Base-by-base conservation (phyloP, 129 eudicot species). In the Mikania micrantha region DNA sequence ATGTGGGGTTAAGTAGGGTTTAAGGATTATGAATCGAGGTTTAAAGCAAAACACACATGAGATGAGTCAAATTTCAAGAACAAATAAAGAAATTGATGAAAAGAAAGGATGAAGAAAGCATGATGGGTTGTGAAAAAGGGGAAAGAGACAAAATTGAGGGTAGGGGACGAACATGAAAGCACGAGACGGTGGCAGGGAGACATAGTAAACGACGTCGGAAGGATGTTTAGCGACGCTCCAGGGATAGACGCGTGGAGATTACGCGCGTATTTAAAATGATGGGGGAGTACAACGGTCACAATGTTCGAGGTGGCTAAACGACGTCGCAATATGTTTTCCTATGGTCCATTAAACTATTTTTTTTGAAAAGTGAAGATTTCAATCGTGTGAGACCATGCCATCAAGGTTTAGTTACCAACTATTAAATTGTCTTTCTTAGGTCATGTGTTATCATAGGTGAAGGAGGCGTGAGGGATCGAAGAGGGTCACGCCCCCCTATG, bases 241-340 rank as follows among this genome's bases (percentile, higher is more conserved):
- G 9, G 28, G 29, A 49, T 44, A 19, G 53, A 1, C 49, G 77
- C 53, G 78, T 78, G 74, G 15, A 0, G 0, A 0, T 3, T 10
- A 78, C 57, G 39, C 70, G 78, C 74, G 47, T n/a, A 19, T 78
- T 78, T 77, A 17, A 77, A 77, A 63, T 77, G 13, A 40, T 36
- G 54, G 41, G 7, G 5, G 38, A 16, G 6, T 36, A 52, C 52
- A 82, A 82, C 87, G 87, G 83, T 78, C 83, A 78, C 87, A 82
- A 66, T 41, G 9, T 9, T 70, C 77, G 75, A 82, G 83, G 83
- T 19, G 27, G 2, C 29, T 11, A 24, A 57, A 60, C 75, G 79
- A 29, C 77, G 80, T 8, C 83, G 85, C 63, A 1, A 7, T 25
- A 19, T 60, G 3, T 11, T 12, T 9, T 1, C 1, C 45, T n/a